Conservation (phyloP, 106 monocot genomes). For the Dendrobium chrysotoxum region DNA sequence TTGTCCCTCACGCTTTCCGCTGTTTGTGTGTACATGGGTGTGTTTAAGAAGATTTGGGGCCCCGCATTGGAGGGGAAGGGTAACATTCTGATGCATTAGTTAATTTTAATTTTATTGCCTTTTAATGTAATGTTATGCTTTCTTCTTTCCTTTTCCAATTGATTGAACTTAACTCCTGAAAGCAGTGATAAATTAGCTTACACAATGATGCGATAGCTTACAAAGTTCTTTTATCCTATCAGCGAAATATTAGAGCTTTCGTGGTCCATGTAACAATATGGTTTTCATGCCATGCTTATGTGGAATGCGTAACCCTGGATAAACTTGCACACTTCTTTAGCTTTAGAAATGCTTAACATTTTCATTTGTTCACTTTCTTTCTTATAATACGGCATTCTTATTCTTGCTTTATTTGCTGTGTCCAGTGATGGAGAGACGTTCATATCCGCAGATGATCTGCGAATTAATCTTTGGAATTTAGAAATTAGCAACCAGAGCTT, state of each 20-base stretch:
- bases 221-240: neutral
- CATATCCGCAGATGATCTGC: slow-evolving; percentile 76
- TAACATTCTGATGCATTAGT: neutral
- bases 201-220: neutral
- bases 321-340: neutral
- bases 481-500: slow-evolving; percentile 87
- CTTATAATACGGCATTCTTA: neutral
- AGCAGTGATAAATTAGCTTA: neutral
- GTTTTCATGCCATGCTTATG: neutral
- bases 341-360: neutral
- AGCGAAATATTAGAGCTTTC: neutral
- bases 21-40: neutral
- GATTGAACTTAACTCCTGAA: neutral
- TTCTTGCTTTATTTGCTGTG: slow-evolving; percentile 13
- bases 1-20: neutral
- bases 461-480: slow-evolving; percentile 85
- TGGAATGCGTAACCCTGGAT: neutral
- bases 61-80: neutral
- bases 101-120: neutral
- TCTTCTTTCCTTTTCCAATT: neutral
- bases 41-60: too few relatives aligned
- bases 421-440: slow-evolving; percentile 86
- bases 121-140: neutral
- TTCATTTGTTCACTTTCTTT: neutral
- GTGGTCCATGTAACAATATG: neutral